These are phyloP conservation scores for Dichotomopilus funicola DNA, from an alignment of 2,329 filamentous ascomycete genomes.

Conservation along the genomic window DNA sequence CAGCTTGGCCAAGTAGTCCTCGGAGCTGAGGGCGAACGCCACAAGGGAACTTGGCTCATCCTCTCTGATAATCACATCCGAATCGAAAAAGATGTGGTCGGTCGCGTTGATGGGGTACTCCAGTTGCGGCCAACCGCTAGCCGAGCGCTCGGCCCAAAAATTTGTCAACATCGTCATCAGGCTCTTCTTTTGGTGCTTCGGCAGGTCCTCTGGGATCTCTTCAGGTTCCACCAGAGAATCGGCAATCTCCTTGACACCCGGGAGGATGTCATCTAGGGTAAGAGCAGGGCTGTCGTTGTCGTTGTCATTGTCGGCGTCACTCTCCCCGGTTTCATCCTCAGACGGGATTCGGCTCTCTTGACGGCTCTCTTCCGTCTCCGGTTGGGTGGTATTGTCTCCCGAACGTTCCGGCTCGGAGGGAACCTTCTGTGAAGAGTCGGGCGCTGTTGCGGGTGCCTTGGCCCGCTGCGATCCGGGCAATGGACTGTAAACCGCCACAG, in stretches of 20 bases:
- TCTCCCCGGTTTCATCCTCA: slow-evolving; percentile 61
- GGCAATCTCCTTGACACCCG: slow-evolving; percentile 56
- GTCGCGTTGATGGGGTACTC: slow-evolving; percentile 85
- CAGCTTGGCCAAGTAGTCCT: slow-evolving; percentile 80
- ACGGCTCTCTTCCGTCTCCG: slow-evolving; percentile 40
- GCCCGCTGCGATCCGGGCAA: slow-evolving; percentile 12
- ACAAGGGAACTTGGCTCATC: slow-evolving; percentile 96
- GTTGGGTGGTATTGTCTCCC: slow-evolving; percentile 33
- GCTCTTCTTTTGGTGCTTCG: slow-evolving; percentile 87
- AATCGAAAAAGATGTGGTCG: slow-evolving; percentile 95
- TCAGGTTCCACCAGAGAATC: slow-evolving; percentile 55
- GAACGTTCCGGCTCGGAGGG: slow-evolving; percentile 31
- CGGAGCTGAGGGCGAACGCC: slow-evolving; percentile 81
- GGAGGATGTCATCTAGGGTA: slow-evolving; percentile 61
- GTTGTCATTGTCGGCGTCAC: slow-evolving; percentile 67
- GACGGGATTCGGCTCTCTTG: slow-evolving; percentile 54
- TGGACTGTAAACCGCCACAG: slow-evolving; percentile 1
- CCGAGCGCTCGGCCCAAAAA: slow-evolving; percentile 96
- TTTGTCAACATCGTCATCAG: slow-evolving; percentile 93
- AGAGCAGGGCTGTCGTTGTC: slow-evolving; percentile 65
- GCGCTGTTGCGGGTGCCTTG: slow-evolving; percentile 10
- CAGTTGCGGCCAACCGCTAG: slow-evolving; percentile 85
- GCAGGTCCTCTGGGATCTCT: slow-evolving; percentile 65
- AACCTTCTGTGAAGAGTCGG: slow-evolving; percentile 10
- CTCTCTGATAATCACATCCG: slow-evolving; percentile 92